Conservation (phyloP, 805 yeast genomes). For the Lachancea nothofagi region DNA sequence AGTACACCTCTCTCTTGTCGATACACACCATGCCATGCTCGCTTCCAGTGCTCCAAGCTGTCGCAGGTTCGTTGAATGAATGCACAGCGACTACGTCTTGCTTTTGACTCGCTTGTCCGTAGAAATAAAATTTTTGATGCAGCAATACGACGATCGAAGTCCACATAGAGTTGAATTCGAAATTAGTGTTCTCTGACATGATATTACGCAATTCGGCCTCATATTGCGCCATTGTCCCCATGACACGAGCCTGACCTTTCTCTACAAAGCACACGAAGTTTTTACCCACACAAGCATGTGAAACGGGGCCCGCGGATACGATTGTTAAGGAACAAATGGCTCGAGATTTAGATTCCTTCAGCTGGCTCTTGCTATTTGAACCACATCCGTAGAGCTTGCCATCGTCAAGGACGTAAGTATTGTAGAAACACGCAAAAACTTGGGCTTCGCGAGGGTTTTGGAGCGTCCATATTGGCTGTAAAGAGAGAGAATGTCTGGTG, state of each 20-base stretch:
- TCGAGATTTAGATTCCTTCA: slow-evolving; percentile 28
- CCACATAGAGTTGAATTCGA: slow-evolving; percentile 54
- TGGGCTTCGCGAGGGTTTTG: slow-evolving; percentile 15
- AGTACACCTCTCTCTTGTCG: slow-evolving; percentile 35
- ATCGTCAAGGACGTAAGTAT: slow-evolving; percentile 68
- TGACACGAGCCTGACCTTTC: slow-evolving; percentile 13
- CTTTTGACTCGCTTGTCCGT: slow-evolving; percentile 65
- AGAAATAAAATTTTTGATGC: slow-evolving; percentile 33
- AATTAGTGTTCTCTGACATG: slow-evolving; percentile 8
- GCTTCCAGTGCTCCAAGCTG: slow-evolving; percentile 56
- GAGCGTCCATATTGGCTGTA: slow-evolving; percentile 10
- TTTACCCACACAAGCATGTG: slow-evolving; percentile 26
- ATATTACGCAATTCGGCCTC: slow-evolving; percentile 19
- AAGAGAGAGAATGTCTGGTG: slow-evolving; percentile 7
- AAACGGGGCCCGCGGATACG: slow-evolving; percentile 16
- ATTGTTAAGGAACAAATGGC: slow-evolving; percentile 15
- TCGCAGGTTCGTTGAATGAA: slow-evolving; percentile 24
- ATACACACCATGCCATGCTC: slow-evolving; percentile 67
- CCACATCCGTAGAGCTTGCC: slow-evolving; percentile 53
- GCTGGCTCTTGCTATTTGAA: slow-evolving; percentile 43
- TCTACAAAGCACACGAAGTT: slow-evolving; percentile 23
- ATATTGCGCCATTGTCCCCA: slow-evolving; percentile 10
- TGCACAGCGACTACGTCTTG: background rate
- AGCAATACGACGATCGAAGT: slow-evolving; percentile 66
- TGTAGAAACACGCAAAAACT: slow-evolving; percentile 40